Base-by-base conservation (phyloP, 2,329 filamentous ascomycete genomes). In the Cladophialophora bantiana region DNA sequence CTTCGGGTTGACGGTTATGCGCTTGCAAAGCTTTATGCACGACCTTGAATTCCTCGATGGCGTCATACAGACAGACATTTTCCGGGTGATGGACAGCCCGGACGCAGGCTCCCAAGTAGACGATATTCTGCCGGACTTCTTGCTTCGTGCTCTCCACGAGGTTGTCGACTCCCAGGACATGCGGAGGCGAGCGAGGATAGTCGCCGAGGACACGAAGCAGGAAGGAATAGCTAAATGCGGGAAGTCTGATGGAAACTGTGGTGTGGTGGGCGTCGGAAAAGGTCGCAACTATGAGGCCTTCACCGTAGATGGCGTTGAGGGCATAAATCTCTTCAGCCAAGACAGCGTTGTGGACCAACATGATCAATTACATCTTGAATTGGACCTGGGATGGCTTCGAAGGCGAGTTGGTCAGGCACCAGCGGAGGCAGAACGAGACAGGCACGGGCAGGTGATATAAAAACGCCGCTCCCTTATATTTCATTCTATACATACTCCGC, bases 281-380 rank as follows among this genome's bases (percentile, higher is more conserved):
- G 31, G 57, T 66, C 5, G 40, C 57, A 9, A 15, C 45, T 9
- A 66, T 13, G 10, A 34, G 31, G 9, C 40, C 40, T 9, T 61
- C 64, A 3, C 64, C 53, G 42, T 66, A 66, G 52, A 66, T 66
- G 13, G 64, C 64, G 45, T 66, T 66, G 64, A 66, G 64, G 20
- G 58, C 64, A 7, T 26, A 26, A 10, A 66, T 54, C 52, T 66
- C 64, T 18, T 66, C 64, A 32, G 59, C 59, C 48, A 61, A 15
- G 12, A 45, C 45, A 50, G 18, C 2, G 7, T 61, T 61, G 20
- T 61, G 48, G 59, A 61, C 53, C 10, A 54, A 40, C 48, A 61
- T 61, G 34, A 10, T 48, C 2, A 18, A 10, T 48, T 1, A 18
- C 10, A 34, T 34, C 4, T 32, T 10, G 26, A 59, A 38, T 62